A percentile compares a stretch with the other conserved stretches of the same genome.
Evolutionary conservation across 2,329 filamentous ascomycete species (phyloP).

Genomic region (Endoconidiophora polonica): DNA sequence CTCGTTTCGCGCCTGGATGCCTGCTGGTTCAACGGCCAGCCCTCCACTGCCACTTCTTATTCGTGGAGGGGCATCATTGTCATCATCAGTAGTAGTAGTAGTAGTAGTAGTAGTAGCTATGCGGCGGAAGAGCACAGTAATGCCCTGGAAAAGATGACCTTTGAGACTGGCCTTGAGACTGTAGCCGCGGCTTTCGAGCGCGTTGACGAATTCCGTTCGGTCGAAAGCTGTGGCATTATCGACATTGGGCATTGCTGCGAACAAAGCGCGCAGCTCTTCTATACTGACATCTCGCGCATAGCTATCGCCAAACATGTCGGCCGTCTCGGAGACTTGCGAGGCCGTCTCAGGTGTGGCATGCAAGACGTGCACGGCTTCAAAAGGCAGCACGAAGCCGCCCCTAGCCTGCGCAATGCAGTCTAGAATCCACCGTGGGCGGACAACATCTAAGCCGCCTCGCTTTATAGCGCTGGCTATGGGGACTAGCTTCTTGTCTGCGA

Average conservation of each 20-base stretch:
- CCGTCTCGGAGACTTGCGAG: slow-evolving; percentile 33
- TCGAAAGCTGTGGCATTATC: slow-evolving; percentile 24
- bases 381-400: slow-evolving; percentile 46
- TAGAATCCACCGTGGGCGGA: slow-evolving; percentile 66
- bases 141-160: slow-evolving; percentile 35
- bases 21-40: slow-evolving; percentile 16
- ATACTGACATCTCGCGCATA: slow-evolving; percentile 52
- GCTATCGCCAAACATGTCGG: slow-evolving; percentile 69
- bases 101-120: slow-evolving; percentile 13
- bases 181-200: slow-evolving; percentile 40
- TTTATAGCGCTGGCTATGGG: slow-evolving; percentile 76
- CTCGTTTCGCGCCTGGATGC: slow-evolving; percentile 21
- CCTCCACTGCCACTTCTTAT: neutral
- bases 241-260: slow-evolving; percentile 35
- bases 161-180: slow-evolving; percentile 30
- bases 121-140: slow-evolving; percentile 25
- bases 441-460: slow-evolving; percentile 49
- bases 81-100: too few species aligned
- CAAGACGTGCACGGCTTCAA: slow-evolving; percentile 51
- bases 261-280: slow-evolving; percentile 41
- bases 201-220: slow-evolving; percentile 30
- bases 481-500: slow-evolving; percentile 66
- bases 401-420: slow-evolving; percentile 53
- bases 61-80: too few species aligned
- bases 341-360: slow-evolving; percentile 41